Conservation (phyloP, 306 rosid species). For the Rosa lucieae region DNA sequence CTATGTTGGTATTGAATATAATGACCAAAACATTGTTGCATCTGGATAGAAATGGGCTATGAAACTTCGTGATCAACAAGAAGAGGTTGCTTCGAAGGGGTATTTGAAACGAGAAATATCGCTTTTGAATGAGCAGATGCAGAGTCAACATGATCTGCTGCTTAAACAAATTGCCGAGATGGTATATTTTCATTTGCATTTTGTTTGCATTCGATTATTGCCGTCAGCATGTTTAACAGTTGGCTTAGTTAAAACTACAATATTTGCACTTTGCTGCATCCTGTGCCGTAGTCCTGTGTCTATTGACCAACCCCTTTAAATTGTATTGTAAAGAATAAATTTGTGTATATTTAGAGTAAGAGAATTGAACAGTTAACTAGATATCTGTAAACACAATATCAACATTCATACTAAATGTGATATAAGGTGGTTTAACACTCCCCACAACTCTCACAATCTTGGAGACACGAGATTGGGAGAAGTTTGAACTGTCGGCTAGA, state of each 20-base stretch:
- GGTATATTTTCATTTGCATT: conserved; percentile 42
- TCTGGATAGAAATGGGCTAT: conserved; percentile 62
- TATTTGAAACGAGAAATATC: conserved; percentile 41
- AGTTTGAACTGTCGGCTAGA: background rate
- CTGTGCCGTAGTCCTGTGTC: background rate
- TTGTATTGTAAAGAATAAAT: background rate
- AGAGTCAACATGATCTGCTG: conserved; percentile 57
- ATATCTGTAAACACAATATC: background rate
- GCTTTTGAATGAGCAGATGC: conserved; percentile 55
- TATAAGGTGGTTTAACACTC: background rate
- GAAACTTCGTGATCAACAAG: conserved; percentile 52
- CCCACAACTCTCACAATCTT: background rate
- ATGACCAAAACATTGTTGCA: conserved; percentile 19
- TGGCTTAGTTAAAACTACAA: background rate
- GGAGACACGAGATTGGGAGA: background rate
- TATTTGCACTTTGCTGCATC: background rate
- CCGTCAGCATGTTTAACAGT: background rate
- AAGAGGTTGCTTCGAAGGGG: conserved; percentile 53
- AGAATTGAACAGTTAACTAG: background rate
- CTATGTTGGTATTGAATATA: background rate
- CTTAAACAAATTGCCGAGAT: conserved; percentile 75
- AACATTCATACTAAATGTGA: background rate
- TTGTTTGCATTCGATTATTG: background rate
- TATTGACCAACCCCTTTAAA: background rate
- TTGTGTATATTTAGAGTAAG: background rate